A percentile compares a stretch with the other conserved stretches of the same genome.
These are phyloP conservation scores for Cladosporium velox DNA, from an alignment of 2,329 filamentous ascomycete genomes.

Conservation along the genomic window DNA sequence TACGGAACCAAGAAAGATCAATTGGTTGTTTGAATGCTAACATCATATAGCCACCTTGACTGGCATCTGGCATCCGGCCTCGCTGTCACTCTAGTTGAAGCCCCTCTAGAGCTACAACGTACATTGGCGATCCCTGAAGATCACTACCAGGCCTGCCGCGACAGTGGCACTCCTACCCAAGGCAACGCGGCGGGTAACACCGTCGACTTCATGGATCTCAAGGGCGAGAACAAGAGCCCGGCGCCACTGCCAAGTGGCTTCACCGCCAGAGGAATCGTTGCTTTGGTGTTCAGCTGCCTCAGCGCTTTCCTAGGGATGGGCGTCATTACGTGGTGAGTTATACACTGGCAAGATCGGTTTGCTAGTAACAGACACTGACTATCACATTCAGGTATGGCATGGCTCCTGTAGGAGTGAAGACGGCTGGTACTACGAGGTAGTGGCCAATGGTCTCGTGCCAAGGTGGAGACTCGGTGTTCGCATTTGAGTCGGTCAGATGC, in stretches of 20 bases:
- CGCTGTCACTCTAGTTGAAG: constrained; percentile 54
- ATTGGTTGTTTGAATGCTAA: not conserved
- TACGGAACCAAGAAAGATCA: not conserved
- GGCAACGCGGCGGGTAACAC: constrained; percentile 80
- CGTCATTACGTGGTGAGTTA: constrained; percentile 67
- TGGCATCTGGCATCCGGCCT: constrained; percentile 56
- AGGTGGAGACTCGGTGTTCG: not conserved
- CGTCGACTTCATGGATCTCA: constrained; percentile 62
- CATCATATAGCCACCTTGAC: constrained; percentile 48
- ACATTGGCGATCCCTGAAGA: constrained; percentile 61
- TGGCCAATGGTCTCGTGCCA: not conserved
- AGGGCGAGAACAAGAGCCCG: constrained; percentile 60
- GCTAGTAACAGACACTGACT: not conserved
- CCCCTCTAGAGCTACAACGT: constrained; percentile 60
- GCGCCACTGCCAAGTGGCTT: constrained; percentile 67
- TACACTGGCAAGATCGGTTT: not conserved
- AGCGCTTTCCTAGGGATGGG: constrained; percentile 68
- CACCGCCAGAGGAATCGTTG: constrained; percentile 69
- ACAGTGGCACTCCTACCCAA: constrained; percentile 50
- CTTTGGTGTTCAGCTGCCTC: constrained; percentile 71
- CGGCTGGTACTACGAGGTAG: not conserved
- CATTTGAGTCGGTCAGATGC: not conserved
- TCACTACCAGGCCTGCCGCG: constrained; percentile 63
- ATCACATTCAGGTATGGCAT: not conserved
- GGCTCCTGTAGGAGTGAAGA: not conserved